Percentiles rank a stretch among this genome's conserved stretches.
phyloP scores from a whole-genome alignment of 352 stramenopile genomes.

The Peronospora belbahrii region DNA sequence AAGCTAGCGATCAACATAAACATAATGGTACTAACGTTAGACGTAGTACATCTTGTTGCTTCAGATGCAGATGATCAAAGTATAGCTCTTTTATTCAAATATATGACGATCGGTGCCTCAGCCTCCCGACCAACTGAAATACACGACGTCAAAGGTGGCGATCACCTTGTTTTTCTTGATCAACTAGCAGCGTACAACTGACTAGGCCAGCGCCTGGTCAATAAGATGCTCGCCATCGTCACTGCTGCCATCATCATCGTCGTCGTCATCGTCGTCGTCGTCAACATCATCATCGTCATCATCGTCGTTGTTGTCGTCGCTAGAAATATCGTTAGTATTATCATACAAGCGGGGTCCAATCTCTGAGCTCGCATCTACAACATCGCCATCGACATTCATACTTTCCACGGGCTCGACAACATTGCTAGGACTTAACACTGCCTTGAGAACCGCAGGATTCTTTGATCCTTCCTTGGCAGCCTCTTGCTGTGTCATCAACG shows the following conservation, averaged over 20 bases:
- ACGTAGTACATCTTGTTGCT: background rate
- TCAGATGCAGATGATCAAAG: background rate
- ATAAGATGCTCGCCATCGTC: slow-evolving; percentile 32
- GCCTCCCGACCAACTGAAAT: slow-evolving; percentile 3
- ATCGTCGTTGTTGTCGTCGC: slow-evolving; percentile 40
- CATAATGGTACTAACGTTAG: no score
- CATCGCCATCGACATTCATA: slow-evolving; percentile 18
- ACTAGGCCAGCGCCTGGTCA: slow-evolving; percentile 23
- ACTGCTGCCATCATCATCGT: slow-evolving; percentile 26
- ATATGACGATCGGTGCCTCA: slow-evolving; percentile 10
- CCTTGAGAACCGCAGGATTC: slow-evolving; percentile 31
- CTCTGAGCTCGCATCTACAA: slow-evolving; percentile 20
- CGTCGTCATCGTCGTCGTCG: slow-evolving; percentile 24
- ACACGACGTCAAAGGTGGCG: background rate
- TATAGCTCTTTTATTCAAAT: slow-evolving; percentile 16
- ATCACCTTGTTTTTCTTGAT: slow-evolving; percentile 1
- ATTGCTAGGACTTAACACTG: slow-evolving; percentile 14
- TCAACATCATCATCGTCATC: slow-evolving; percentile 38
- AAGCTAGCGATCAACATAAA: no score
- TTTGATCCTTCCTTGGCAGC: slow-evolving; percentile 50
- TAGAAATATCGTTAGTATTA: slow-evolving; percentile 43
- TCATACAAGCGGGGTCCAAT: slow-evolving; percentile 36
- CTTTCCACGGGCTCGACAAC: slow-evolving; percentile 24
- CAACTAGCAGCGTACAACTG: slow-evolving; percentile 4
- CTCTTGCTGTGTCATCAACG: slow-evolving; percentile 76